Conservation (phyloP, 2,329 filamentous ascomycete species). For the Fusarium xylarioides region DNA sequence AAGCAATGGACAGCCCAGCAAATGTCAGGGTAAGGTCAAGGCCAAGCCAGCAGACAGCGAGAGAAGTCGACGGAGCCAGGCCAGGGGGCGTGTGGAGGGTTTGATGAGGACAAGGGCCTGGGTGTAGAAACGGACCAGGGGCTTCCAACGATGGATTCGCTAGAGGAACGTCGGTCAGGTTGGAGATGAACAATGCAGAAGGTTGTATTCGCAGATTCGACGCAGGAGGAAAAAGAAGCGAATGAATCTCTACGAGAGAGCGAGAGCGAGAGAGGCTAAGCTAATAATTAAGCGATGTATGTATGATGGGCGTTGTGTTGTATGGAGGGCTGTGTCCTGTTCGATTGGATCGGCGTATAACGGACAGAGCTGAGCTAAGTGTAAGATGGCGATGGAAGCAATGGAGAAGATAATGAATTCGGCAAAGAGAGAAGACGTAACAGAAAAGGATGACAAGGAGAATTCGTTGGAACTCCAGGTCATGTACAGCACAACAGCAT, state of each 20-base stretch:
- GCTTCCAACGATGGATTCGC: slow-evolving; percentile 27
- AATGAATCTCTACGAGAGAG: slow-evolving; percentile 15
- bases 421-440: slow-evolving; percentile 12
- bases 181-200: slow-evolving; percentile 9
- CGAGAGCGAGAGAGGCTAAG: slow-evolving; percentile 13
- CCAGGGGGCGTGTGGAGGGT: slow-evolving; percentile 42
- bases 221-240: slow-evolving; percentile 24
- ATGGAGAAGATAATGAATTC: background rate
- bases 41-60: slow-evolving; percentile 24
- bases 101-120: slow-evolving; percentile 42
- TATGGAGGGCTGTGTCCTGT: slow-evolving; percentile 20
- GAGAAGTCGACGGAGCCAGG: slow-evolving; percentile 31
- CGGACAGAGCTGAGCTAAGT: slow-evolving; percentile 12
- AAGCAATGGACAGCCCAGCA: slow-evolving; percentile 29
- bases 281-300: slow-evolving; percentile 20
- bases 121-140: slow-evolving; percentile 36
- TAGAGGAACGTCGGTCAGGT: slow-evolving; percentile 30
- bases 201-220: slow-evolving; percentile 4
- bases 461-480: background rate
- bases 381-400: slow-evolving; percentile 10
- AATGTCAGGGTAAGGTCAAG: slow-evolving; percentile 20
- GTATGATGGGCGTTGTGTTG: slow-evolving; percentile 13
- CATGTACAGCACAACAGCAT: background rate
- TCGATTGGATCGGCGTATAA: slow-evolving; percentile 25
- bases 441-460: slow-evolving; percentile 15